Conservation (phyloP, 352 stramenopile genomes). For the Vaucheria bursata region DNA sequence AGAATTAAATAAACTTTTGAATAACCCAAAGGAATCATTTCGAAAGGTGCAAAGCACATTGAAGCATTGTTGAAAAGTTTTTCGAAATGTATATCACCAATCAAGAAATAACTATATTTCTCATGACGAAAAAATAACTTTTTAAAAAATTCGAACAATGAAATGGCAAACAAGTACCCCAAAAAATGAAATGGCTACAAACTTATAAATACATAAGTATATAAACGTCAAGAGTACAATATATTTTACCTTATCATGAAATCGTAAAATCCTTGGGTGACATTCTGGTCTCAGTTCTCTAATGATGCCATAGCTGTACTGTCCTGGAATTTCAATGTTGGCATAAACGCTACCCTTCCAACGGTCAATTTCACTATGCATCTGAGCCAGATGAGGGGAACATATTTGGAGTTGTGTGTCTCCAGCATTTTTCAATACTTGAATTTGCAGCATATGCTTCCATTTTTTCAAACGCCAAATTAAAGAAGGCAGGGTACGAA, state of each 20-base stretch:
- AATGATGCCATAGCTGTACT: constrained; percentile 65
- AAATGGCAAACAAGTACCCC: too few species aligned
- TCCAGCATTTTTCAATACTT: constrained; percentile 65
- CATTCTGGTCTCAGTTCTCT: constrained; percentile 76
- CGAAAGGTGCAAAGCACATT: too few species aligned
- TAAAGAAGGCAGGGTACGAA: constrained; percentile 17
- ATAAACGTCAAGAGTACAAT: too few species aligned
- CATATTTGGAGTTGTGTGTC: constrained; percentile 70
- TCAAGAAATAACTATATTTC: too few species aligned
- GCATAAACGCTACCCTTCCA: constrained; percentile 50
- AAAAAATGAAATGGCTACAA: too few species aligned
- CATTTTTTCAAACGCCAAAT: constrained; percentile 78
- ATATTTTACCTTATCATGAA: constrained; percentile 61
- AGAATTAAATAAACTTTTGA: too few species aligned
- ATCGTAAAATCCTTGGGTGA: constrained; percentile 75
- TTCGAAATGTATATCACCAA: too few species aligned
- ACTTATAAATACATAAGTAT: too few species aligned
- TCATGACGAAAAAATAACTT: too few species aligned
- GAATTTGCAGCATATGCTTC: constrained; percentile 73
- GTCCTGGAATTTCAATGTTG: constrained; percentile 76
- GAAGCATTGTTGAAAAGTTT: too few species aligned
- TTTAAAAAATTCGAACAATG: too few species aligned
- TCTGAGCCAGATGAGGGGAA: constrained; percentile 67
- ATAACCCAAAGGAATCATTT: too few species aligned
- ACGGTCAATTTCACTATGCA: constrained; percentile 41